Base-by-base conservation (phyloP, 495 filamentous ascomycete genomes). In the Tuber calosporum region DNA sequence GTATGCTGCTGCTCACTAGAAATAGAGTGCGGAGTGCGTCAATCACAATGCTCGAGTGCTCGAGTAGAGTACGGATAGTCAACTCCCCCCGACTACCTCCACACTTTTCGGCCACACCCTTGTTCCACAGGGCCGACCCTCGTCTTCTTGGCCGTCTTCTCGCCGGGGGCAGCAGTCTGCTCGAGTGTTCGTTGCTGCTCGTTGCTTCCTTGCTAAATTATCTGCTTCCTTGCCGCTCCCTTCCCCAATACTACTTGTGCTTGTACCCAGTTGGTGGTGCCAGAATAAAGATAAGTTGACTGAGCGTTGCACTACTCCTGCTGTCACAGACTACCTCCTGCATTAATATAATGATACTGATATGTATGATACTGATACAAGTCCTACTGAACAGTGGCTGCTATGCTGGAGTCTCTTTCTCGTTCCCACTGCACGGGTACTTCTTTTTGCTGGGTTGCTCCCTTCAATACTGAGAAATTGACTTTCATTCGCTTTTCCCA, bases 41-140 rank as follows among this genome's bases (percentile, higher is more conserved):
- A 71, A 75, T 40, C 36, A 66, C 39, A 42, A 48, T 39, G 9
- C 39, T 39, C 39, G 39, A 39, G n/a, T n/a, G n/a, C n/a, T n/a
- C n/a, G n/a, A n/a, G n/a, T n/a, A n/a, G n/a, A n/a, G 39, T 39
- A 39, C 39, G 6, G 39, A 8, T 67, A 72, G 53, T 45, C 75
- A 69, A 67, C 75, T 20, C 48, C 75, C 69, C 67, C 42, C 48
- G n/a, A 67, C 67, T 37, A 2, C 75, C 67, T 76, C 74, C 75
- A 77, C 72, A 72, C 48, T 69, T 74, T 74, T 76, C 53, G 67
- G 67, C 45, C 74, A 68, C 74, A 77, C 74, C 76, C 76, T 78
- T 77, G 76, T 77, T 68, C 67, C 70, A 77, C 70, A 67, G n/a
- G n/a, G n/a, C 74, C 69, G 62, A 67, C 68, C 67, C 70, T 77